phyloP scores from a whole-genome alignment of 148 eudicot genomes.

The Oxyria digyna region DNA sequence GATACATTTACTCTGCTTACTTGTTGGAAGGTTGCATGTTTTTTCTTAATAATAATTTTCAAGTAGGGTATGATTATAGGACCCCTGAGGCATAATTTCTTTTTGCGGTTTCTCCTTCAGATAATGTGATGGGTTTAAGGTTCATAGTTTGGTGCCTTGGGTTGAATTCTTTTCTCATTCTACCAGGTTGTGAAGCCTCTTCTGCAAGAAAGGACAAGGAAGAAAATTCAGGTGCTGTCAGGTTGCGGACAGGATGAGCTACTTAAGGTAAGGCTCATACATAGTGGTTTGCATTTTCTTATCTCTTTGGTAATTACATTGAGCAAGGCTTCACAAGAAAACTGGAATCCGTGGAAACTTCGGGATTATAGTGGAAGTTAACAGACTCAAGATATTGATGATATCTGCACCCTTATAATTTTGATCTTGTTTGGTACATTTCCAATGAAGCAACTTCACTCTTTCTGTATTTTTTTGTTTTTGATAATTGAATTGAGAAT shows the following conservation, averaged over 20 bases:
- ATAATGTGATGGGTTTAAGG: not conserved
- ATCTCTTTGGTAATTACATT: not conserved
- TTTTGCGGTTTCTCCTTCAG: not conserved
- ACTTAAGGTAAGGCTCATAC: slow-evolving; percentile 35
- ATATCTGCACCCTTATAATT: not conserved
- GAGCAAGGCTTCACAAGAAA: no score
- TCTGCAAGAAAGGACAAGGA: slow-evolving; percentile 76
- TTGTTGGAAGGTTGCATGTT: no score
- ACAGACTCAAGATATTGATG: not conserved
- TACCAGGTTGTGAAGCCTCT: slow-evolving; percentile 74
- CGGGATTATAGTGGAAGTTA: not conserved
- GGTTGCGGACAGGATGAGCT: slow-evolving; percentile 67
- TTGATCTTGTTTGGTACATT: no score
- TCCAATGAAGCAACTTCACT: no score
- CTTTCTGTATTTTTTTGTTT: not conserved
- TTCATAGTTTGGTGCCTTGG: not conserved
- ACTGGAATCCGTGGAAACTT: not conserved
- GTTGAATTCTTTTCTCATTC: not conserved
- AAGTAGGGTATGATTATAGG: not conserved
- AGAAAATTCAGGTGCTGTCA: slow-evolving; percentile 62
- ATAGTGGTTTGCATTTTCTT: not conserved
- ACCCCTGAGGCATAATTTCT: not conserved
- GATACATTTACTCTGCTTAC: no score
- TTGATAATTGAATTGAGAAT: not conserved
- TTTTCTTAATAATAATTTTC: no score